Evolutionary conservation across 1,139 yeast genomes (phyloP), one percentile per base, ranked within the genome.

Genomic region (Geotrichum fermentans): DNA sequence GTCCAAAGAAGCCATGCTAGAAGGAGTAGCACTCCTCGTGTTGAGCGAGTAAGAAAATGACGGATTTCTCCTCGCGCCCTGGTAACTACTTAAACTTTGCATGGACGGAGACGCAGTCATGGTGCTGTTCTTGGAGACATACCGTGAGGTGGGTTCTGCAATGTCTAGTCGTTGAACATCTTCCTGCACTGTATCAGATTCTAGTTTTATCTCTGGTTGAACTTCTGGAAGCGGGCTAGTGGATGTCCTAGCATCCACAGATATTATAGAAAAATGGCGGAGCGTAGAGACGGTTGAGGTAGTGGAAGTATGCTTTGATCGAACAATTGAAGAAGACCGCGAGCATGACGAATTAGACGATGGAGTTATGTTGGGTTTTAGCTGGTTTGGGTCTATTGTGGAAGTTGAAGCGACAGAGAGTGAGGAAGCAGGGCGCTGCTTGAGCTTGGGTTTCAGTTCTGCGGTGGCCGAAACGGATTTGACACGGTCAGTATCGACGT

Each of bases 241-340:
- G 13, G 32, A 18, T 3, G 42, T 10, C 6, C 42, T 24, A 11
- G 40, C 49, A 10, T 45, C 49, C 17, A 40, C 40, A 13, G 40
- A 40, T 14, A 56, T 54, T 22, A 53, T 50, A 16, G 59, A 56
- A 33, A 51, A 52, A 16, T 58, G 52, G 6, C 54, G 55, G 8
- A 59, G 52, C 3, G 63, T 58, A 3, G 63, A 54, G 8, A 53
- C 41, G 14, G 61, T 58, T 3, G 61, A 59, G 2, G 57, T 51
- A 36, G 56, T 51, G 17, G 62, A 59, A 6, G 57, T 41, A 34
- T 58, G 61, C 20, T 56, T 58, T 17, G 57, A 51, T 13, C 51
- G 51, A 18, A 43, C 39, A 10, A 36, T 14, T 22, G 45, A 35
- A 11, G 22, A 32, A 11, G 47, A 44, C 16, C 42, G 40, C 3